Evolutionary conservation across 306 rosid species (phyloP).

Genomic region (Cicer judaicum): DNA sequence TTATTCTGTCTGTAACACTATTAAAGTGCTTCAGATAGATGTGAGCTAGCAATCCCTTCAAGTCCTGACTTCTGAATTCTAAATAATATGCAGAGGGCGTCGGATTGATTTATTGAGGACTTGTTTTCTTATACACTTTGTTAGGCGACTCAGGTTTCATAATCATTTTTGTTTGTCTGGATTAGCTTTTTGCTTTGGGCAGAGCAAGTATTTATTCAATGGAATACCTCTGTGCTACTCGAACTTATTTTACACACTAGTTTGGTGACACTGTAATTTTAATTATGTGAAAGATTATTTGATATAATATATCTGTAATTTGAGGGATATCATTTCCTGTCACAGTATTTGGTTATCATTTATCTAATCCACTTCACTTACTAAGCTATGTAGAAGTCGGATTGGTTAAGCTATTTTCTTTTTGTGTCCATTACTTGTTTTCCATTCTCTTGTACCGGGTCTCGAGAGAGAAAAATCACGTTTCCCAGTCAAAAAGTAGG

Average conservation of each 20-base stretch:
- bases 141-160: conserved; percentile 28
- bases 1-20: conserved; percentile 22
- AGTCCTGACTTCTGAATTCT: conserved; percentile 41
- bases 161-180: conserved; percentile 4
- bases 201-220: conserved; percentile 3
- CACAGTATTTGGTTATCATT: background rate
- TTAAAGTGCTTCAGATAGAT: conserved; percentile 31
- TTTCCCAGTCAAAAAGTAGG: no score
- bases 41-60: conserved; percentile 42
- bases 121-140: conserved; percentile 42
- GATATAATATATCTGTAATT: conserved; percentile 10
- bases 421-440: no score
- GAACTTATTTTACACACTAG: conserved; percentile 22
- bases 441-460: no score
- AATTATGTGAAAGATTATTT: conserved; percentile 24
- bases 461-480: no score
- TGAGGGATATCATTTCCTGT: background rate
- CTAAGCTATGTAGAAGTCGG: no score
- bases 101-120: conserved; percentile 38
- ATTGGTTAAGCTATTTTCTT: no score
- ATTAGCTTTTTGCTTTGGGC: conserved; percentile 34
- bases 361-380: background rate
- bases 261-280: conserved; percentile 33
- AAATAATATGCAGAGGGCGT: conserved; percentile 40
- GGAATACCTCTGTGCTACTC: background rate